Conservation (phyloP, 2,329 filamentous ascomycete species). For the Penicillium glabrum region DNA sequence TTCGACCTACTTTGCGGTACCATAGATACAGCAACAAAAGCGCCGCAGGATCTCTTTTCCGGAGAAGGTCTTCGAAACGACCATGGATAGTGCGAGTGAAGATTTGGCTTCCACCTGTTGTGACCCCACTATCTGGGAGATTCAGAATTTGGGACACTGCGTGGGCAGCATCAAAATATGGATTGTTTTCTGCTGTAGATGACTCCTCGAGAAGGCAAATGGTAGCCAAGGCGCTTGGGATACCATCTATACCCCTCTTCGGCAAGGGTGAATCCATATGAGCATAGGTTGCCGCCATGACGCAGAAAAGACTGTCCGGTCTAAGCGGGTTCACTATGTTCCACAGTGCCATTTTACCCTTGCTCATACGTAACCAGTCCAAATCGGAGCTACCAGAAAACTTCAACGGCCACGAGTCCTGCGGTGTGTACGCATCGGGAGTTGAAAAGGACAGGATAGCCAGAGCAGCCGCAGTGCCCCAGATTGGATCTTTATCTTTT, state of each 20-base stretch:
- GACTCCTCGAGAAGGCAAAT: slow-evolving; percentile 25
- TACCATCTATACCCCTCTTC: slow-evolving; percentile 19
- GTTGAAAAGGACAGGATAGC: slow-evolving; percentile 43
- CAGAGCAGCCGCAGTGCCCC: slow-evolving; percentile 48
- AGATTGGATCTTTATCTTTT: slow-evolving; percentile 47
- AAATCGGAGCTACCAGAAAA: slow-evolving; percentile 47
- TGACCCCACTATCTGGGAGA: slow-evolving; percentile 28
- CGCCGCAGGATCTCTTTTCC: slow-evolving; percentile 37
- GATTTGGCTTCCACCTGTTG: slow-evolving; percentile 25
- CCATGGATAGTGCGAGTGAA: slow-evolving; percentile 39
- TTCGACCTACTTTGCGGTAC: slow-evolving; percentile 42
- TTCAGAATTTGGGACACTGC: slow-evolving; percentile 33
- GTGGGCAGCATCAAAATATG: slow-evolving; percentile 43
- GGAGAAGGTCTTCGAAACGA: slow-evolving; percentile 34
- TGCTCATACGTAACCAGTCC: slow-evolving; percentile 59
- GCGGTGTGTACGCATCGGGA: slow-evolving; percentile 40
- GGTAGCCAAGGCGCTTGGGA: slow-evolving; percentile 19
- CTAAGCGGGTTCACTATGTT: slow-evolving; percentile 44
- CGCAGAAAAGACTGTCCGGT: slow-evolving; percentile 49
- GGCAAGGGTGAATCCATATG: slow-evolving; percentile 38
- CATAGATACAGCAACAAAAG: slow-evolving; percentile 46
- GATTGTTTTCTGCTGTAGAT: slow-evolving; percentile 37
- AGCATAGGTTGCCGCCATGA: slow-evolving; percentile 33
- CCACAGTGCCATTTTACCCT: slow-evolving; percentile 52
- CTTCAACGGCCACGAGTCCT: slow-evolving; percentile 59